A percentile compares a stretch with the other conserved stretches of the same genome.
Conservation (phyloP, 345 rosid genomes). For the Limnanthes douglasii region DNA sequence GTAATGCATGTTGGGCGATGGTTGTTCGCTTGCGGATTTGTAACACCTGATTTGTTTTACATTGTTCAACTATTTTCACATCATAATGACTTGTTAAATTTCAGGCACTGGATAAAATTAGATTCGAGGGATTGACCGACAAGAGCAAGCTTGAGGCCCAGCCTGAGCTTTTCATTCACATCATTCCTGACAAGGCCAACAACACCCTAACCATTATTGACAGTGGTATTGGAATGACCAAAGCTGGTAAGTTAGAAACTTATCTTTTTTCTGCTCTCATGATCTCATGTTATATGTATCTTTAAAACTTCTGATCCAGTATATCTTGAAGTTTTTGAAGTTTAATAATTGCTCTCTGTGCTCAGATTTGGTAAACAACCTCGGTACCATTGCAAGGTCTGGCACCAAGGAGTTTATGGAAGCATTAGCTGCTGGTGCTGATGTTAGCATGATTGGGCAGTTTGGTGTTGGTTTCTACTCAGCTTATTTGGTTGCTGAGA, state of each 20-base stretch:
- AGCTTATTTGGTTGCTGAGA: conserved; percentile 73
- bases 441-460: conserved; percentile 87
- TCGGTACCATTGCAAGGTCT: conserved; percentile 85
- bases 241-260: conserved; percentile 46
- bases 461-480: conserved; percentile 89
- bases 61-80: too few species aligned
- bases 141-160: conserved; percentile 84
- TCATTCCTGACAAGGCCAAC: conserved; percentile 62
- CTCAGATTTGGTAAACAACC: conserved; percentile 76
- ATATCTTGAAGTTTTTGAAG: too few species aligned
- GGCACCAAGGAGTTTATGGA: conserved; percentile 92
- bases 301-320: not conserved
- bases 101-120: conserved; percentile 81
- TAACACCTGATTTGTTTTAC: too few species aligned
- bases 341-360: too few species aligned
- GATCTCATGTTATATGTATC: not conserved
- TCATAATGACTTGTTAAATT: not conserved
- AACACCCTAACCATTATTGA: conserved; percentile 54
- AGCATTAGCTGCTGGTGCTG: conserved; percentile 83
- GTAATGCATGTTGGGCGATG: too few species aligned
- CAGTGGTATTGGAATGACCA: conserved; percentile 87
- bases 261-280: not conserved
- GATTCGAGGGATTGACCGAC: conserved; percentile 80
- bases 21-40: too few species aligned
- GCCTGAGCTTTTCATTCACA: conserved; percentile 75